Base-by-base conservation (phyloP, 2,329 filamentous ascomycete species). In the Ceratocystis colombiana region DNA sequence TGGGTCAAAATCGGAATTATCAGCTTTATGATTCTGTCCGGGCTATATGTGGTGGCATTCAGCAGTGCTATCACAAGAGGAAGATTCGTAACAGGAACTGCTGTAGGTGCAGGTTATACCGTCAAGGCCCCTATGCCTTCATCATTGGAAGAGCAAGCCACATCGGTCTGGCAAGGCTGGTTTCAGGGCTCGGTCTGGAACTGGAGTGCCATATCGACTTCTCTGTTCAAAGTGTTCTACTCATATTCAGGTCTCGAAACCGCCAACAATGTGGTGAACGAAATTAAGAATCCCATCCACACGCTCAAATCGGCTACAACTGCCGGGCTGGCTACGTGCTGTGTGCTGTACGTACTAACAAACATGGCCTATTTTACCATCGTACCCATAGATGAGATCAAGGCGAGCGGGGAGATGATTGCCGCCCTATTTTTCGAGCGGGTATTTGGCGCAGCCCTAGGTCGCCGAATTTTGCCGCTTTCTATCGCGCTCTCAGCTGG, bases 111-210 rank as follows among this genome's bases (percentile, higher is more conserved):
- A 70, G 37, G 33, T 15, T 28, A 41, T 41, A 41, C 48, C 10
- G 48, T 15, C 22, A 10, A 25, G 48, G 12, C 48, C 4, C 3
- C 12, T 25, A 12, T 53, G 48, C 22, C 48, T 55, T 25, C 15
- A 12, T 61, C 37, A 20, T 5, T 62, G n/a, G 2, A 3, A 20
- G 12, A 37, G 15, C 68, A 61, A 64, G 12, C 65, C 15, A 8
- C 37, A 3, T 62, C 73, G 28, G 72, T 73, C 0, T 86, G 83
- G 79, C 76, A 82, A 20, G 74, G 77, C 0, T 70, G 88, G 0
- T 88, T 85, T 84, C 78, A 82, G 53, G 84, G 79, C 44, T 87
- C 84, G 1, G 82, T 85, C 65, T 89, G 86, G 85, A 86, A 82
- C 71, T 88, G 84, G 80, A 84, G 84, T 37, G 77, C 82, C 1